Percentiles rank a stretch among this genome's conserved stretches.
Evolutionary conservation across 345 rosid genomes (phyloP).

Genomic region (Laguncularia racemosa): DNA sequence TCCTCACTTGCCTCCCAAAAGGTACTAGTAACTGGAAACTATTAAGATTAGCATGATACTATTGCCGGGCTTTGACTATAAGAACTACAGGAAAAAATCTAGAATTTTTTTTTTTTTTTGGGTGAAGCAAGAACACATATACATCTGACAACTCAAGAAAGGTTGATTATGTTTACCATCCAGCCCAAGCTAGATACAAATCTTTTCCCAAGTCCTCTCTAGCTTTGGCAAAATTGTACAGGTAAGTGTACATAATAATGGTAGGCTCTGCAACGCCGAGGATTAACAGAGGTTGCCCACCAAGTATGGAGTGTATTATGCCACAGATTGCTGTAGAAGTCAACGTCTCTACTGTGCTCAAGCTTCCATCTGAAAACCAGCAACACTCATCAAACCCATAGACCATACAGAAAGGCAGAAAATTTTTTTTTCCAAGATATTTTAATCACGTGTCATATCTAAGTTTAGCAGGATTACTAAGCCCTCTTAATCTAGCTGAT

Average conservation of each 20-base stretch:
- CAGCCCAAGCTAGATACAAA: conserved; percentile 91
- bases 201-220: conserved; percentile 67
- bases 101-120: too few relatives aligned
- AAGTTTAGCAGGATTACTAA: too few relatives aligned
- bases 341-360: conserved; percentile 88
- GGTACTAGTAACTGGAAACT: too few relatives aligned
- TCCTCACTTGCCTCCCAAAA: too few relatives aligned
- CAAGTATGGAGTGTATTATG: conserved; percentile 69
- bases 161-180: conserved; percentile 47
- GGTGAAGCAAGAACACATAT: not conserved
- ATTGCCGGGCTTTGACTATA: too few relatives aligned
- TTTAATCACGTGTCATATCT: too few relatives aligned
- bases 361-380: conserved; percentile 58
- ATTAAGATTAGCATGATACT: too few relatives aligned
- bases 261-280: conserved; percentile 99
- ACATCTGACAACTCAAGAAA: not conserved
- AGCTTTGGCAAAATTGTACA: conserved; percentile 83
- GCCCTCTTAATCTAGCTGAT: too few relatives aligned
- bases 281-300: conserved; percentile 89
- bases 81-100: too few relatives aligned
- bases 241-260: conserved; percentile 90
- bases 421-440: too few relatives aligned
- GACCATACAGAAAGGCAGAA: too few relatives aligned
- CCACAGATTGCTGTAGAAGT: conserved; percentile 94
- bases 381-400: not conserved